These are phyloP conservation scores for Pseudogymnoascus sp. DNA, from an alignment of 2,329 filamentous ascomycete species.

Conservation along the genomic window DNA sequence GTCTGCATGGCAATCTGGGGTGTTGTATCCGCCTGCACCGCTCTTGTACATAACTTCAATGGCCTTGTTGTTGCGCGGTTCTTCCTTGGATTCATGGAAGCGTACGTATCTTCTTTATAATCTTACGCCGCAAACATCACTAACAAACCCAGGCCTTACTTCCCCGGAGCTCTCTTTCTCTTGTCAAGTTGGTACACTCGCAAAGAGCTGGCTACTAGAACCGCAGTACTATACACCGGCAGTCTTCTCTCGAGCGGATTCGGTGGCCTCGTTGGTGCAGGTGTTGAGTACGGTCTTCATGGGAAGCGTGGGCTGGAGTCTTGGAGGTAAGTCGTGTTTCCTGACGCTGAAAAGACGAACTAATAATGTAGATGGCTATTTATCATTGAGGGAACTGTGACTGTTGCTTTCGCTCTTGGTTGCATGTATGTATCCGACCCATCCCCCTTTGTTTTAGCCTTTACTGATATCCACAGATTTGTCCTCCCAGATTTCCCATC, in stretches of 20 bases:
- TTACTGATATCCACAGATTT: constrained; percentile 15
- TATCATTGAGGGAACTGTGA: constrained; percentile 17
- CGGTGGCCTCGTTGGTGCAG: constrained; percentile 35
- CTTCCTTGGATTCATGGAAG: constrained; percentile 28
- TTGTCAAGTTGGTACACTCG: constrained; percentile 40
- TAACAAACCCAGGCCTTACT: constrained; percentile 40
- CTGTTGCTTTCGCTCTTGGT: constrained; percentile 13
- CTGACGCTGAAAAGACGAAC: not conserved
- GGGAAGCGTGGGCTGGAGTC: constrained; percentile 10
- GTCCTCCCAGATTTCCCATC: constrained; percentile 45
- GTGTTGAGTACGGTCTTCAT: constrained; percentile 26
- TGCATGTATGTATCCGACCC: constrained; percentile 9
- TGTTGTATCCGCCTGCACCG: constrained; percentile 39
- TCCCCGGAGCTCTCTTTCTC: constrained; percentile 41
- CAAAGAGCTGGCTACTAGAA: constrained; percentile 37
- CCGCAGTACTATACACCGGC: constrained; percentile 28
- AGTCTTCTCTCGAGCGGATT: constrained; percentile 36
- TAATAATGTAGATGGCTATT: constrained; percentile 15
- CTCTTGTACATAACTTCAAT: constrained; percentile 29
- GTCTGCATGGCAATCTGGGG: constrained; percentile 34
- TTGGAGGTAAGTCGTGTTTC: not conserved
- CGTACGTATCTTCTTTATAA: constrained; percentile 33
- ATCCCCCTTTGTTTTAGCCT: not conserved
- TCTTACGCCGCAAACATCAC: constrained; percentile 39
- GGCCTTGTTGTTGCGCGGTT: constrained; percentile 25